Base-by-base conservation (phyloP, 2,329 filamentous ascomycete genomes). In the Domatiomyces globalis region DNA sequence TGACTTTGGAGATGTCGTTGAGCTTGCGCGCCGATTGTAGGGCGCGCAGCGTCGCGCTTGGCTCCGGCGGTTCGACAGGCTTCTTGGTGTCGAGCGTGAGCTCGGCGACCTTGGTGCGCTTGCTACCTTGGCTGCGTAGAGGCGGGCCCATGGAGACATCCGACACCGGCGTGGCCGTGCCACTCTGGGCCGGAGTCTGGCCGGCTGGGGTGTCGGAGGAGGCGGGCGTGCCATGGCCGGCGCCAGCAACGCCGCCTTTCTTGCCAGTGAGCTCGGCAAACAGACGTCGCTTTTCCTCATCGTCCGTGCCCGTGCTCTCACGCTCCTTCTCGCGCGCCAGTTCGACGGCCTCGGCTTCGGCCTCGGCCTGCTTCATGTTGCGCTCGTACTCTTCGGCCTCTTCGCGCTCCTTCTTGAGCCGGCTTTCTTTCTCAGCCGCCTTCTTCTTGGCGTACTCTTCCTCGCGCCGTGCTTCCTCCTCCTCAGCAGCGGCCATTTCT, bases 11-110 rank as follows among this genome's bases (percentile, higher is more conserved):
- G 58, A 89, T 81, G 56, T 90, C 80, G 48, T 84, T 80, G 51
- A 98, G 74, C 73, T 94, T 90, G 48, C 89, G 85, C 51, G 92
- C 87, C 17, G 88, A 90, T 72, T 92, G 90, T 56, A 98, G 78
- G 7, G 90, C 85, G 68, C 94, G 89, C 66, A 98, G 84, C 55
- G 89, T 90, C 53, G 92, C 87, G 57, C 87, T 96, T 15, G 90
- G 90, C 69, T 95, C 89, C 49, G 87, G 82, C 49, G 90, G 85
- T 72, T 98, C 90, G 20, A 95, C 80, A 39, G 84, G 74, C 71
- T 89, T 94, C 61, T 81, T 87, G 56, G 85, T 94, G 51, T 88
- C 80, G 56, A 96, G 77, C 70, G 95, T 95, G 58, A 98, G 81
- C 45, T 87, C 84, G 54, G 84, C 81, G 48, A 92, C 90, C 76